phyloP scores from a whole-genome alignment of 1,284 basidiomycete genomes.

The Cerrena zonata region DNA sequence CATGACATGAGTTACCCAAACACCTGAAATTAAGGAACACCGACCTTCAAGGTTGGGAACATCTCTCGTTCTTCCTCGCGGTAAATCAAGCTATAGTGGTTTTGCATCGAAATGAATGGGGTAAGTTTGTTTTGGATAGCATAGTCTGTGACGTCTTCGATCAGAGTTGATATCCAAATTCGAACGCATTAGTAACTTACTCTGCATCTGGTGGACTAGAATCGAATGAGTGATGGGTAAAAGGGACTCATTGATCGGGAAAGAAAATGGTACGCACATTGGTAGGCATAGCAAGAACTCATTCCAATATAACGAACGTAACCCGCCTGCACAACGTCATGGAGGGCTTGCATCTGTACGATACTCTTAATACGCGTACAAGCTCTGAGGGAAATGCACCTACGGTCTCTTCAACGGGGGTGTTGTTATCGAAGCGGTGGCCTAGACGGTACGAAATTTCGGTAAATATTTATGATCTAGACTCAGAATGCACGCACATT shows the following conservation, averaged over 20 bases:
- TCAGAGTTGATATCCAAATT: neutral
- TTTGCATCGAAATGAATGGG: constrained; percentile 70
- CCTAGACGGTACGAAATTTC: constrained; percentile 11
- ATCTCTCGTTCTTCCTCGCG: constrained; percentile 69
- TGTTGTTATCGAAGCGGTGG: constrained; percentile 25
- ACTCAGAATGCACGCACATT: constrained; percentile 18
- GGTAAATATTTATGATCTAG: neutral
- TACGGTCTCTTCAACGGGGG: constrained; percentile 27
- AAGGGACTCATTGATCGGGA: neutral
- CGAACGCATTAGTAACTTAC: constrained; percentile 15
- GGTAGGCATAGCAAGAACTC: constrained; percentile 35
- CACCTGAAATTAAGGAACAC: constrained; percentile 2
- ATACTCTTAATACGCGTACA: neutral
- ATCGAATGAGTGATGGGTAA: neutral
- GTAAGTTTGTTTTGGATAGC: constrained; percentile 45
- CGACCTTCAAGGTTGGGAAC: constrained; percentile 52
- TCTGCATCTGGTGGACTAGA: constrained; percentile 34
- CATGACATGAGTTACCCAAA: neutral
- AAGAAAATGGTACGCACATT: constrained; percentile 24
- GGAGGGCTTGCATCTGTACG: constrained; percentile 16
- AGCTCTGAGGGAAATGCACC: neutral
- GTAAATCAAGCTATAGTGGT: constrained; percentile 52
- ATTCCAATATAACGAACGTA: constrained; percentile 35
- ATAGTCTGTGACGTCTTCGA: constrained; percentile 11
- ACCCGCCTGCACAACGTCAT: constrained; percentile 20